A percentile compares a stretch with the other conserved stretches of the same genome.
phyloP scores from a whole-genome alignment of 495 filamentous ascomycete species.

The Hypoxylon fuscum region DNA sequence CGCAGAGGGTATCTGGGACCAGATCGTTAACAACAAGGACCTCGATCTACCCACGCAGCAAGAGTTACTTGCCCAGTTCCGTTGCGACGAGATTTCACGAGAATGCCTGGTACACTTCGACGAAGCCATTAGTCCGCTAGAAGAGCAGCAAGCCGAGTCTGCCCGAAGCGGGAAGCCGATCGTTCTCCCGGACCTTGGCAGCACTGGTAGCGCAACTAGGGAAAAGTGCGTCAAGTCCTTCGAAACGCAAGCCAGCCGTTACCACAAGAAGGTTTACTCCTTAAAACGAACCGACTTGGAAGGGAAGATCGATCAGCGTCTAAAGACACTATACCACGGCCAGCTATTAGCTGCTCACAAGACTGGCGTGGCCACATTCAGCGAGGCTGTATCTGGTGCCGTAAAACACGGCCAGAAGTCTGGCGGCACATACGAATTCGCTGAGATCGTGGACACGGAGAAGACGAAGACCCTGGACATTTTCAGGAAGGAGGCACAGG shows the following conservation, averaged over 20 bases:
- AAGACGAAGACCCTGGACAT: slow-evolving; percentile 75
- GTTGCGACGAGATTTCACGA: slow-evolving; percentile 93
- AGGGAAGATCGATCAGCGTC: slow-evolving; percentile 80
- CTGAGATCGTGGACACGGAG: slow-evolving; percentile 87
- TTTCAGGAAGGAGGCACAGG: slow-evolving; percentile 80
- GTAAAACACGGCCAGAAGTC: slow-evolving; percentile 94
- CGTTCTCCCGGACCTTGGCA: slow-evolving; percentile 80
- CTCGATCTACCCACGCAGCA: slow-evolving; percentile 96
- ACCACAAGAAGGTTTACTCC: slow-evolving; percentile 93
- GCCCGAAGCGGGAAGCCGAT: slow-evolving; percentile 72
- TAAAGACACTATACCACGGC: slow-evolving; percentile 86
- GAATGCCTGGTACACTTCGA: slow-evolving; percentile 89
- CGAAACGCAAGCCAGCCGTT: slow-evolving; percentile 87
- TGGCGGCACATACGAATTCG: slow-evolving; percentile 88
- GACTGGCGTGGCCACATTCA: slow-evolving; percentile 85
- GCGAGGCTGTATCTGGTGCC: slow-evolving; percentile 75
- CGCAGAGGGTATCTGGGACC: slow-evolving; percentile 94
- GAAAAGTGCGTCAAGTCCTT: slow-evolving; percentile 81
- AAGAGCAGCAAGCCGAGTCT: slow-evolving; percentile 82
- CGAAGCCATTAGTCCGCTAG: slow-evolving; percentile 79
- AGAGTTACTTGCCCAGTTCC: slow-evolving; percentile 94
- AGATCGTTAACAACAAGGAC: slow-evolving; percentile 98
- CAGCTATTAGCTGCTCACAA: slow-evolving; percentile 91
- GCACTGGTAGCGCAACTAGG: slow-evolving; percentile 75
- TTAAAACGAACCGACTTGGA: slow-evolving; percentile 87